phyloP scores from a whole-genome alignment of 164 flowering plant genomes.

The Berberis thunbergii region DNA sequence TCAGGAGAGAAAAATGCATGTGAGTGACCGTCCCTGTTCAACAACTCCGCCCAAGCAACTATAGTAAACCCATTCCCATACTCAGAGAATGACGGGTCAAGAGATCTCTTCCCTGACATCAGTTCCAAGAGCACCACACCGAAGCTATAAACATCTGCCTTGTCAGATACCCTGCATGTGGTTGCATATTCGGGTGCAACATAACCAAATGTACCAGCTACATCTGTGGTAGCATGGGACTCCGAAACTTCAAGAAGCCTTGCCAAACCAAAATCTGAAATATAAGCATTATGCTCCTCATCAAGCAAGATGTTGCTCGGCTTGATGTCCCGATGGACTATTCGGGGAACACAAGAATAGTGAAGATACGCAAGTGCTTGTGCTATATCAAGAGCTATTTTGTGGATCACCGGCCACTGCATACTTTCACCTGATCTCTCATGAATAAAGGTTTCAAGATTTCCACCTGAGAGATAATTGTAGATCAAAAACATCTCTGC shows the following conservation, averaged over 20 bases:
- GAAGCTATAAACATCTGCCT: constrained; percentile 74
- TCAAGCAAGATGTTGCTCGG: constrained; percentile 79
- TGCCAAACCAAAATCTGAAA: constrained; percentile 77
- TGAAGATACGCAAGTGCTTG: constrained; percentile 66
- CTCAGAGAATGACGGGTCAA: constrained; percentile 68
- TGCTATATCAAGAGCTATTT: constrained; percentile 57
- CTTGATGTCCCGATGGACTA: constrained; percentile 73
- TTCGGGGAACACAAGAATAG: constrained; percentile 53
- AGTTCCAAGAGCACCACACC: constrained; percentile 67
- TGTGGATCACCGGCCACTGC: constrained; percentile 47
- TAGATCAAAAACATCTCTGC: constrained; percentile 62
- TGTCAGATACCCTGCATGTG: constrained; percentile 72
- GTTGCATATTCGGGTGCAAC: constrained; percentile 83
- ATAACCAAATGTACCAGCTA: constrained; percentile 84
- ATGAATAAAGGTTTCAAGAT: constrained; percentile 66
- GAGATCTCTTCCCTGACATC: constrained; percentile 60
- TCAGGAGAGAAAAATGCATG: constrained; percentile 43
- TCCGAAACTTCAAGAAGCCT: constrained; percentile 65
- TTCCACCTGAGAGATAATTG: constrained; percentile 74
- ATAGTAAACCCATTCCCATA: constrained; percentile 70
- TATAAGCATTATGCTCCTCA: constrained; percentile 56
- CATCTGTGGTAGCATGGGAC: constrained; percentile 78
- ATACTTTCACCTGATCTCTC: constrained; percentile 31
- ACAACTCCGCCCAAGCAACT: constrained; percentile 57
- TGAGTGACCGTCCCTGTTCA: constrained; percentile 42